Evolutionary conservation across 805 yeast genomes (phyloP), one percentile per base, ranked within the genome.

Genomic region (Ogataea dorogensis): DNA sequence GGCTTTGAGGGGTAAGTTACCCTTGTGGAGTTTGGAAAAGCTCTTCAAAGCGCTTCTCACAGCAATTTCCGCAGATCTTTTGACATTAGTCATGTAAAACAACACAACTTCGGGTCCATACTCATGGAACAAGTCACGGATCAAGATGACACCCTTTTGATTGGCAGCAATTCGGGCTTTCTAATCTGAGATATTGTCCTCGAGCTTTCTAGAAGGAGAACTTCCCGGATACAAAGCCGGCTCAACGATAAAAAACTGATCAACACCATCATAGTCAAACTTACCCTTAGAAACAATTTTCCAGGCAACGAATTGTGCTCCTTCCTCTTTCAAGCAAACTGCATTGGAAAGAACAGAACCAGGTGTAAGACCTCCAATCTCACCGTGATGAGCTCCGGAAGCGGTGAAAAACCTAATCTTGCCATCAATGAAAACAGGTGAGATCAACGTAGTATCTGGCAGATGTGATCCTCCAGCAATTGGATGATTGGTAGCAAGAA

Each of bases 301-400:
- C 63, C 73, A 75, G 9, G 77, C 63, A 37, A 67, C 67, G 31
- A 75, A 72, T 15, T 73, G 66, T 2, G 74, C 80, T 37, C 81
- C 82, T 54, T 76, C 82, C 42, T 75, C 75, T 42, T 56, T 68
- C 24, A 76, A 63, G 24, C 69, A 65, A 46, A 69, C 71, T 10
- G 81, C 75, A 49, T 73, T 62, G 3, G 81, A 71, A 15, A 79
- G 73, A 64, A 71, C 73, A 1, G 77, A 68, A 3, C 80, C 80
- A 7, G 80, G 77, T 31, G 75, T 64, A 32, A 75, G 67, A n/a
- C 79, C 75, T 25, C 81, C 81, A 48, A 76, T 75, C 44, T 76
- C 81, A 16, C 81, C 75, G 54, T 76, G 82, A 54, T 76, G 81
- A 4, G 79, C 81, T 42, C 81, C 60, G 2, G 79, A 67, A 4